Evolutionary conservation across 768 basidiomycete genomes (phyloP).

Genomic region (Calocybe indica): DNA sequence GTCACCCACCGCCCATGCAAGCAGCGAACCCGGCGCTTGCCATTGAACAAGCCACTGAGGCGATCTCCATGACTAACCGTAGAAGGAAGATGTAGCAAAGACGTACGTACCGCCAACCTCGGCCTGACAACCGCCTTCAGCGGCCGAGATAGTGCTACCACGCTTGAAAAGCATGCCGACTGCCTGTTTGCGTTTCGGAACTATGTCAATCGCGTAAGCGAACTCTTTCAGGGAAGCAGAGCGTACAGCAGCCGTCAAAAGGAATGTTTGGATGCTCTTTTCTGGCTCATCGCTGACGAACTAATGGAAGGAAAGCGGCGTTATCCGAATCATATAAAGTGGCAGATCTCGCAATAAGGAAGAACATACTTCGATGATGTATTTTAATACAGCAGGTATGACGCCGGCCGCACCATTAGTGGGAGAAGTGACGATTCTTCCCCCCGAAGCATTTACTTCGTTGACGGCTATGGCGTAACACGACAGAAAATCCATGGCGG

Average conservation of each 20-base stretch:
- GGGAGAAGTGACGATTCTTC: conserved; percentile 91
- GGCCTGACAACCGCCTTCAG: conserved; percentile 93
- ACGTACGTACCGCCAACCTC: conserved; percentile 76
- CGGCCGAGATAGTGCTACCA: conserved; percentile 94
- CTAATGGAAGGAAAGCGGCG: conserved; percentile 21
- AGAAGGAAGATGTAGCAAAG: not conserved
- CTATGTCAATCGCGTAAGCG: conserved; percentile 4
- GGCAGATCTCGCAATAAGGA: not conserved
- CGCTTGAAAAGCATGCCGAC: conserved; percentile 96
- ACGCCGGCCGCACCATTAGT: conserved; percentile 94
- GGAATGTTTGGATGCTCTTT: conserved; percentile 82
- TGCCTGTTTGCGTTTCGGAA: conserved; percentile 37
- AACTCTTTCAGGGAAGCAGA: not conserved
- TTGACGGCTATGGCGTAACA: conserved; percentile 95
- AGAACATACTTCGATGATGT: conserved; percentile 64
- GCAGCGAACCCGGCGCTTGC: conserved; percentile 91
- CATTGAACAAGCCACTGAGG: conserved; percentile 88
- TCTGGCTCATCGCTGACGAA: conserved; percentile 91
- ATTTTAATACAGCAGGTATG: conserved; percentile 89
- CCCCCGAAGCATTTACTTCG: conserved; percentile 91
- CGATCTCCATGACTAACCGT: not conserved
- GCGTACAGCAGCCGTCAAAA: conserved; percentile 81
- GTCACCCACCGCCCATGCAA: conserved; percentile 75
- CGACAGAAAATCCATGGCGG: conserved; percentile 89
- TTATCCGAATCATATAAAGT: not conserved